A percentile compares a stretch with the other conserved stretches of the same genome.
Evolutionary conservation across 2,329 filamentous ascomycete genomes (phyloP).

Genomic region (Arthrinium phaeospermum): DNA sequence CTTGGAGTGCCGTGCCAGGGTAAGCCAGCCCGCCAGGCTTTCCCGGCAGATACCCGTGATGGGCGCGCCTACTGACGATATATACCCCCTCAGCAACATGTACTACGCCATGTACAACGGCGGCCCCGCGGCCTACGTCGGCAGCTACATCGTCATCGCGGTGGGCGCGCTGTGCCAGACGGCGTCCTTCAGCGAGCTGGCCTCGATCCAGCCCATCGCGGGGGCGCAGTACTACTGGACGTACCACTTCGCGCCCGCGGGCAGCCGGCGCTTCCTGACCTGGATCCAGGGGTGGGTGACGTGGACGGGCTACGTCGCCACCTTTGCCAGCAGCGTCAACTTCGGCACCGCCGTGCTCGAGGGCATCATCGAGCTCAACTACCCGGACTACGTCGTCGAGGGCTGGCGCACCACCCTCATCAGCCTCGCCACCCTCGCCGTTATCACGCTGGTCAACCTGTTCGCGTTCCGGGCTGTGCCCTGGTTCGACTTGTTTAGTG

Average conservation of each 20-base stretch:
- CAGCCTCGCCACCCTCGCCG: constrained; percentile 16
- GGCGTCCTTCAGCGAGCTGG: constrained; percentile 23
- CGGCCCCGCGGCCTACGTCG: constrained; percentile 22
- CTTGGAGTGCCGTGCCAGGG: constrained; percentile 22
- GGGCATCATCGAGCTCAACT: constrained; percentile 22
- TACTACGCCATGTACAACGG: constrained; percentile 25
- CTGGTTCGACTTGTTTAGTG: constrained; percentile 23
- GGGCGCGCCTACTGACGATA: background rate
- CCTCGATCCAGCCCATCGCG: constrained; percentile 24
- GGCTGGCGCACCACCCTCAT: constrained; percentile 25
- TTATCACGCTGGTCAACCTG: constrained; percentile 21
- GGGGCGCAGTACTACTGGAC: constrained; percentile 26
- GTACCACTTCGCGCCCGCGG: constrained; percentile 21
- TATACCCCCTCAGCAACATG: constrained; percentile 19
- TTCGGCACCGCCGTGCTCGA: constrained; percentile 24
- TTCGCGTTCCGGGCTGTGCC: constrained; percentile 22
- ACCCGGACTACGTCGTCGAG: constrained; percentile 22
- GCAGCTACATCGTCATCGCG: constrained; percentile 23
- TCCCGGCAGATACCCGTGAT: background rate
- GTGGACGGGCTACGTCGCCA: constrained; percentile 24
- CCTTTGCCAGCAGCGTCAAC: constrained; percentile 23
- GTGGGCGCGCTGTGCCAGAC: constrained; percentile 21
- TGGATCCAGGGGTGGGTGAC: constrained; percentile 25
- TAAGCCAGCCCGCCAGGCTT: background rate
- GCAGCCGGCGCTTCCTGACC: constrained; percentile 23